Base-by-base conservation (phyloP, 805 yeast species). In the Nakazawaea peltata region DNA sequence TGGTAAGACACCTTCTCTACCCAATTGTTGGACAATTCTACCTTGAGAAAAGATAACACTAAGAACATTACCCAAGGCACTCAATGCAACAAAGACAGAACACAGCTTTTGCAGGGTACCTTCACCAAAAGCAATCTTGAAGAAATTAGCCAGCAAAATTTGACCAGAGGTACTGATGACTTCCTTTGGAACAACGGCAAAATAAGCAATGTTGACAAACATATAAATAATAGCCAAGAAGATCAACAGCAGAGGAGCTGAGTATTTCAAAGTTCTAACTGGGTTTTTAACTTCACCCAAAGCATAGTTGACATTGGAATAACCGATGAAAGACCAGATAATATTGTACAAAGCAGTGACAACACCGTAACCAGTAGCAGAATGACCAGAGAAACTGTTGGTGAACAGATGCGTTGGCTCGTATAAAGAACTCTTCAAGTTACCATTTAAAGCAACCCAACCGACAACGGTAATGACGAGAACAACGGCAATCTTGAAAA, bases 271-370 rank as follows among this genome's bases (percentile, higher is more conserved):
- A 32, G 83, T 77, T 47, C 72, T 71, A 31, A 72, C 71, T 2
- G 94, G 92, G 54, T 84, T 70, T 52, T 72, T 77, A 33, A 77
- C 74, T 59, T 83, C 94, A 48, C 87, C 84, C 32, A 82, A 65
- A 5, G 92, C 90, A 48, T 83, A 82, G 58, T 83, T 82, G 34
- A 80, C 88, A 51, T 83, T 83, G 26, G 88, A 78, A 53, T 82
- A 83, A 34, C 94, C 94, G 47, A 81, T 74, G 47, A 75, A 83
- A 2, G 90, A 80, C 90, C 90, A 83, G 50, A 83, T 82, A 38
- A 83, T 84, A 49, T 81, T 81, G 61, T 81, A 82, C 37, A 83
- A 65, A 5, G 92, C 87, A 46, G 77, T 78, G 39, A 79, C 84
- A 34, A 77, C 65, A 44, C 85, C 84, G 40, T 66, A 68, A n/a